Evolutionary conservation across 2,329 filamentous ascomycete species (phyloP), one percentile per base, ranked within the genome.

Genomic region (Trichoderma koningii): DNA sequence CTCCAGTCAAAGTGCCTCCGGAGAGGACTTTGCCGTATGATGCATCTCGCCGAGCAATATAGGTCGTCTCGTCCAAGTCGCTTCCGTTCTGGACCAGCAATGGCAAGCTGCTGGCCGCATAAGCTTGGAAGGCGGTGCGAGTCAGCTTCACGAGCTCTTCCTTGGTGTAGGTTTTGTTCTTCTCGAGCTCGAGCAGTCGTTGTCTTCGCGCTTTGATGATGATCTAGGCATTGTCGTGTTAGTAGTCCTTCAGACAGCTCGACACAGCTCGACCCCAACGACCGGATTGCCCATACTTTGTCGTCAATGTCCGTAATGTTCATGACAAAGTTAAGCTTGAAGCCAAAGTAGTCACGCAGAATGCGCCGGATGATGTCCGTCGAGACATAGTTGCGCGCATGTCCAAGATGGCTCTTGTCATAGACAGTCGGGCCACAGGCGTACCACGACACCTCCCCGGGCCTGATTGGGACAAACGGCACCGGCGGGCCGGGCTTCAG

Each of bases 221-320:
- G 66, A 86, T 86, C 83, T 85, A 68, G 51, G 63, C 9, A 9
- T 7, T 34, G 17, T 12, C 21, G 66, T 42, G 41, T n/a, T 56
- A 38, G 60, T 56, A 38, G 60, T 44, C 5, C 42, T 38, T 38
- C 38, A 23, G 6, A 3, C 15, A 38, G 5, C 10, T 15, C 41
- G 5, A 41, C 17, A 6, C 15, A 38, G 5, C 10, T 19, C 41
- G 3, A 41, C 10, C 5, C 38, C 2, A 3, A 14, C 23, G 41
- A 28, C 4, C 5, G 42, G 47, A 23, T 4, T 23, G 7, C 17
- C 9, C 73, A 68, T 72, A 87, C 85, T 83, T 90, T 90, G 77
- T 91, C 88, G 70, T 93, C 90, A 45, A 94, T 85, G 71, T 94
- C 93, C 30, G 93, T 96, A 68, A 95, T 92, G 78, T 96, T 96